Conservation (phyloP, 2,329 filamentous ascomycete species). For the Aspergillus cejpii region DNA sequence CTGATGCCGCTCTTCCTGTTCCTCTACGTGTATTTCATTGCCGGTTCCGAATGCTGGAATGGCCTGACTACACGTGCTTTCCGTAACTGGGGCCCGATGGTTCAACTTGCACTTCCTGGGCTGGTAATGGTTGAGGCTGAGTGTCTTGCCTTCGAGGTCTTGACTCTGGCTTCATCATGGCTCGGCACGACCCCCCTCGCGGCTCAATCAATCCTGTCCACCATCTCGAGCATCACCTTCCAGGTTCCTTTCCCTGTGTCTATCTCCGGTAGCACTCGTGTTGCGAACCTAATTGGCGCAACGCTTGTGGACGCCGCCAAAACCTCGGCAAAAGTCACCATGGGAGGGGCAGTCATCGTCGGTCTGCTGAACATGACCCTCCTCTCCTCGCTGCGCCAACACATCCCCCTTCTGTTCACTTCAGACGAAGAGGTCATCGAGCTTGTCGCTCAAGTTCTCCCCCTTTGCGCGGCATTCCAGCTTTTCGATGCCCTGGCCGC, state of each 20-base stretch:
- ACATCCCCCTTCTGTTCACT: slow-evolving; percentile 75
- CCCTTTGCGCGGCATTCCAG: slow-evolving; percentile 80
- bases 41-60: slow-evolving; percentile 71
- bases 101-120: slow-evolving; percentile 78
- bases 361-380: slow-evolving; percentile 71
- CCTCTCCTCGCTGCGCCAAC: slow-evolving; percentile 60
- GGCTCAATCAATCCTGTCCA: slow-evolving; percentile 78
- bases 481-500: slow-evolving; percentile 76
- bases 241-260: slow-evolving; percentile 88
- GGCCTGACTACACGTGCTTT: slow-evolving; percentile 66
- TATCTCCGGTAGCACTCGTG: slow-evolving; percentile 78
- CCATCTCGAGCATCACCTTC: slow-evolving; percentile 71
- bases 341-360: slow-evolving; percentile 61
- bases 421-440: slow-evolving; percentile 62
- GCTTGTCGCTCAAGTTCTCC: slow-evolving; percentile 63
- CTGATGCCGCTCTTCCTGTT: slow-evolving; percentile 67
- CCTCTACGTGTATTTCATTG: slow-evolving; percentile 64
- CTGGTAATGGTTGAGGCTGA: slow-evolving; percentile 93
- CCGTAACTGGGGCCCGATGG: slow-evolving; percentile 74
- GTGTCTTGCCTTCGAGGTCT: slow-evolving; percentile 84
- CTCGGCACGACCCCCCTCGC: slow-evolving; percentile 74
- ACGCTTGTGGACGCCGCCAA: slow-evolving; percentile 73
- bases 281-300: slow-evolving; percentile 88
- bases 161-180: slow-evolving; percentile 74
- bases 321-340: slow-evolving; percentile 69